Percentiles rank a stretch among this genome's conserved stretches.
Conservation (phyloP, 1,284 basidiomycete genomes). For the Irpex sp. region DNA sequence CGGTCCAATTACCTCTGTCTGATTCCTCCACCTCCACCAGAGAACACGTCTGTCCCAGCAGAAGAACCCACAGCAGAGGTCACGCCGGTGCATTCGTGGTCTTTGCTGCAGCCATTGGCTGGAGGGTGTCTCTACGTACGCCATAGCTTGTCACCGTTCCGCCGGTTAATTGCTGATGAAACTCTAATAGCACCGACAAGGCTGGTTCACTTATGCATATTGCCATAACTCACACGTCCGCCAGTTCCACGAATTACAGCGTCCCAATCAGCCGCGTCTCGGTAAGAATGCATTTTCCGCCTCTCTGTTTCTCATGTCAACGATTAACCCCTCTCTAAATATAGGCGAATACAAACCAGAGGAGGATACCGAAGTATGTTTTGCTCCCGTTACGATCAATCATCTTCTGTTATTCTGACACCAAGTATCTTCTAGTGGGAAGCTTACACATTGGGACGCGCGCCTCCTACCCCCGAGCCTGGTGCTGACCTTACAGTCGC, state of each 20-base stretch:
- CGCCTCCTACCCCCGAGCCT: constrained; percentile 54
- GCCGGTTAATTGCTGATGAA: constrained; percentile 11
- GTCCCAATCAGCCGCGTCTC: constrained; percentile 56
- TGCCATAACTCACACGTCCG: constrained; percentile 88
- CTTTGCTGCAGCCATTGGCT: constrained; percentile 69
- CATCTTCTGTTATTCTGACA: not conserved
- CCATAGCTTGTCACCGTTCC: constrained; percentile 16
- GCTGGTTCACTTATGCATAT: constrained; percentile 96
- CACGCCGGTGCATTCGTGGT: constrained; percentile 73
- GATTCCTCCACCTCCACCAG: constrained; percentile 61
- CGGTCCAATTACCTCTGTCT: constrained; percentile 69
- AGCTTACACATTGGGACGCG: constrained; percentile 74
- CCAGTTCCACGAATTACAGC: constrained; percentile 77
- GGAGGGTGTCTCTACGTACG: constrained; percentile 80
- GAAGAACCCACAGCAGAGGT: constrained; percentile 55
- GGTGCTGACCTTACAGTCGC: constrained; percentile 66
- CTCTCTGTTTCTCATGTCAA: constrained; percentile 16
- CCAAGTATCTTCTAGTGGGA: constrained; percentile 55
- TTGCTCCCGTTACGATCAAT: not conserved
- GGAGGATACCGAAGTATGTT: constrained; percentile 73
- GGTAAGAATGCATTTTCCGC: constrained; percentile 41
- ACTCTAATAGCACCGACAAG: constrained; percentile 64
- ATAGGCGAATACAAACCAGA: constrained; percentile 68
- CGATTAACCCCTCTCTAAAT: constrained; percentile 9
- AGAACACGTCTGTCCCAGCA: constrained; percentile 34